Base-by-base conservation (phyloP, 306 rosid species). In the Sesbania bispinosa region DNA sequence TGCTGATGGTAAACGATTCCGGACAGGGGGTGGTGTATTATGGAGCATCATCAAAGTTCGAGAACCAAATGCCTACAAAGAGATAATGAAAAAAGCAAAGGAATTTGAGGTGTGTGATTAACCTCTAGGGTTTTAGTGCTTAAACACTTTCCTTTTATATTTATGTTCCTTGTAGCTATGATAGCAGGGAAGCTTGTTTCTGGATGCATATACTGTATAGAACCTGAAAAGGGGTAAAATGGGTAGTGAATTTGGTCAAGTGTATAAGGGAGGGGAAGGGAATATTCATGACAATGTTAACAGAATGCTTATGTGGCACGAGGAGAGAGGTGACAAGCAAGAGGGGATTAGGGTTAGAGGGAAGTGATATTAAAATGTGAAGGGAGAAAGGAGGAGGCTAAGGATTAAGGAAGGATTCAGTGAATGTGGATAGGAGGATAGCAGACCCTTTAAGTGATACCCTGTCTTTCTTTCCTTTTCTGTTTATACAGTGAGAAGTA, bases 11-110 rank as follows among this genome's bases (percentile, higher is more conserved):
- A 82, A 74, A 58, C 96, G 97, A 15, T 71, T 35, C 24, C 80
- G 94, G 58, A 86, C 82, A 1, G 98, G 98, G 24, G 97, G 98
- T 70, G 98, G 97, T 54, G 58, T 94, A 59, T 79, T 94, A 78
- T 94, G 97, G 98, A 78, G 51, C 73, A 90, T 90, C 76, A 80
- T 93, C 29, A 94, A 90, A 87, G 62, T 74, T 63, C 90, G 92
- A 60, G 98, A 90, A 48, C 98, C 96, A 69, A 86, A 87, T 18
- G 96, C 89, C 48, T 87, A 71, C 74, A 89, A 83, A 86, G 98
- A 87, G 89, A 94, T 94, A 36, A 89, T 94, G 97, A 85, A 79
- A 64, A 89, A 88, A 60, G 86, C 90, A 5, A 86, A 62, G 83
- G 98, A 90, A 35, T 90, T 90, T 41, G 98, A 94, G 98, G 98